Evolutionary conservation across 805 yeast species (phyloP), one percentile per base, ranked within the genome.

Genomic region (Barnettozyma sp.): DNA sequence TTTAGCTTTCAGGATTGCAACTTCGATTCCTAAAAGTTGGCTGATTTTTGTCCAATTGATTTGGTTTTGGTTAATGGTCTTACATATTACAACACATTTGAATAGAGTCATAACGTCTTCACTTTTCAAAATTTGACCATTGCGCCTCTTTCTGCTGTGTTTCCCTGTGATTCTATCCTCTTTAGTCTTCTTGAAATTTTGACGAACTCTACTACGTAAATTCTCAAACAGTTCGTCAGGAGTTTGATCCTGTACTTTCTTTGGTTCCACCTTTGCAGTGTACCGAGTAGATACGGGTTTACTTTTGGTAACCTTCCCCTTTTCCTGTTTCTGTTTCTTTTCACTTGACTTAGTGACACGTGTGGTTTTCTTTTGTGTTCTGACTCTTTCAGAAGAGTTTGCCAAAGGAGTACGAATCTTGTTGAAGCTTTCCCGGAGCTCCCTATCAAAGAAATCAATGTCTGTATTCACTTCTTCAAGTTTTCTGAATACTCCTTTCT

Each of bases 21-120:
- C 59, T 1, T 64, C 54, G 19, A 60, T 50, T 13, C 55, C 65
- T 31, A 82, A 70, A 6, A 73, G 53, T 0, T 49, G 50, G 0
- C 80, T 65, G 6, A 87, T 76, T 23, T 66, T 56, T 0, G 66
- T 68, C 82, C 94, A 87, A 40, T 76, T 78, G 25, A 83, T 79
- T 6, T 60, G 58, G 12, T 73, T 73, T 29, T 71, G 66, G 13
- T 58, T 65, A 26, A 82, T 67, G 12, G 87, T 71, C 42, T 79
- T 77, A 4, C 80, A 71, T 14, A 84, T 78, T 10, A 82, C 74
- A 11, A 81, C 81, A 3, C 79, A 70, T 41, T 84, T 68, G 45
- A 76, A 72, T 26, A 86, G 60, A 2, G 25, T 7, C 20, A 46
- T 14, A 10, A 44, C 39, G 25, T 49, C 50, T 20, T 38, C 43